Base-by-base conservation (phyloP, 2,329 filamentous ascomycete species). In the Aspergillus chevalieri region DNA sequence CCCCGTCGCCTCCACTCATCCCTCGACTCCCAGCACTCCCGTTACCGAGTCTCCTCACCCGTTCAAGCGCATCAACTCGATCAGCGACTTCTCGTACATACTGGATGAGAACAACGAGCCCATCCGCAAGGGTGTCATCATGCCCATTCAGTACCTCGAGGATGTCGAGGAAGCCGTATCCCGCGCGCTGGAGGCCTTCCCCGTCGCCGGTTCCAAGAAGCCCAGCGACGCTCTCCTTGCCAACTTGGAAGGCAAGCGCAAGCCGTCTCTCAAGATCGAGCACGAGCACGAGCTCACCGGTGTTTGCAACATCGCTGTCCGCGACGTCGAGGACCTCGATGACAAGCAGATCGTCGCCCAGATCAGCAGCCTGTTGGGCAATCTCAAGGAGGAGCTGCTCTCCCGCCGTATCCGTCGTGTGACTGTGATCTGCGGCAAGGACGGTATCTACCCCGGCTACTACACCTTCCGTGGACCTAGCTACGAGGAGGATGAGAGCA, bases 71-170 rank as follows among this genome's bases (percentile, higher is more conserved):
- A 86, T 97, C 64, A 84, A 87, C 74, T 97, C 93, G 47, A 93
- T 98, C 70, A 95, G 90, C 69, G 93, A 98, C 66, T 89, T 98
- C 86, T 89, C 89, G 14, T 95, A 95, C 70, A 76, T 96, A 53
- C 79, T 83, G 52, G 82, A 82, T 57, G 85, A 86, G 66, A 80
- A 82, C 47, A 78, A 83, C 38, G 91, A 96, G 72, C 87, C 88
- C 30, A 83, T 80, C 26, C 83, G 93, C 63, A 94, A 93, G 77
- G 93, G 93, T 81, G 89, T 95, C 48, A 93, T 98, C 55, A 84
- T 96, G 43, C 91, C 93, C 28, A 90, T 94, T 62, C 86, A 85
- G 63, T 98, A 95, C 73, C 77, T 98, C 39, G 93, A 98, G 55
- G 93, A 98, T 65, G 87, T 86, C 12, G 93, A 97, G 62, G 93